These are phyloP conservation scores for Vigna angularis DNA, from an alignment of 306 rosid species.

Conservation along the genomic window DNA sequence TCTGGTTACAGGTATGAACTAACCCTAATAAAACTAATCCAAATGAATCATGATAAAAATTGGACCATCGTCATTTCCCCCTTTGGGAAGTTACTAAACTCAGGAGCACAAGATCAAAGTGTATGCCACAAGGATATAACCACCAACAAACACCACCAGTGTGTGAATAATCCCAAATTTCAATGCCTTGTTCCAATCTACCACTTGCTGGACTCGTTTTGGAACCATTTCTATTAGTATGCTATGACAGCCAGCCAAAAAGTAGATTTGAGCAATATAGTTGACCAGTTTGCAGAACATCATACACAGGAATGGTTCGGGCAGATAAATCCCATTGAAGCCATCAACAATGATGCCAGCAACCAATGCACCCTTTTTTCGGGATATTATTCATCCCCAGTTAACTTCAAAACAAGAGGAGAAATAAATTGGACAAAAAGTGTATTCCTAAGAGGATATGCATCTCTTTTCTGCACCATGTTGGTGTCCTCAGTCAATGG, in stretches of 20 bases:
- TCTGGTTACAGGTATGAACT: conserved; percentile 33
- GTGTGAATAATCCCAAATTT: conserved; percentile 28
- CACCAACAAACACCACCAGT: conserved; percentile 27
- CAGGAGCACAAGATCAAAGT: conserved; percentile 31
- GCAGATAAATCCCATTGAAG: conserved; percentile 41
- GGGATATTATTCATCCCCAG: conserved; percentile 25
- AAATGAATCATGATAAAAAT: conserved; percentile 25
- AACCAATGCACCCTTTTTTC: conserved; percentile 29
- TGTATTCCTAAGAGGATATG: conserved; percentile 36
- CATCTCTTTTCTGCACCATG: conserved; percentile 40
- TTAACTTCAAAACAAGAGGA: conserved; percentile 39
- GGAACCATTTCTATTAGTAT: conserved; percentile 34
- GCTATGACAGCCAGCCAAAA: conserved; percentile 34
- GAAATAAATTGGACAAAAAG: conserved; percentile 38
- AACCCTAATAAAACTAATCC: conserved; percentile 47
- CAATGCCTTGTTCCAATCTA: conserved; percentile 31
- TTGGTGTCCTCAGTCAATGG: conserved; percentile 24
- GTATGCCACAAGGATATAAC: conserved; percentile 39
- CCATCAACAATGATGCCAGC: conserved; percentile 18
- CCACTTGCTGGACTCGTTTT: conserved; percentile 20
- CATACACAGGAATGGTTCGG: conserved; percentile 33
- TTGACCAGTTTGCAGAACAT: conserved; percentile 33
- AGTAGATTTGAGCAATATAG: conserved; percentile 34
- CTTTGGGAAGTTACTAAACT: conserved; percentile 26
- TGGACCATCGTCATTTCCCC: conserved; percentile 37